These are phyloP conservation scores for Pseudonitzschia pungens DNA, from an alignment of 108 stramenopile genomes.

Conservation along the genomic window DNA sequence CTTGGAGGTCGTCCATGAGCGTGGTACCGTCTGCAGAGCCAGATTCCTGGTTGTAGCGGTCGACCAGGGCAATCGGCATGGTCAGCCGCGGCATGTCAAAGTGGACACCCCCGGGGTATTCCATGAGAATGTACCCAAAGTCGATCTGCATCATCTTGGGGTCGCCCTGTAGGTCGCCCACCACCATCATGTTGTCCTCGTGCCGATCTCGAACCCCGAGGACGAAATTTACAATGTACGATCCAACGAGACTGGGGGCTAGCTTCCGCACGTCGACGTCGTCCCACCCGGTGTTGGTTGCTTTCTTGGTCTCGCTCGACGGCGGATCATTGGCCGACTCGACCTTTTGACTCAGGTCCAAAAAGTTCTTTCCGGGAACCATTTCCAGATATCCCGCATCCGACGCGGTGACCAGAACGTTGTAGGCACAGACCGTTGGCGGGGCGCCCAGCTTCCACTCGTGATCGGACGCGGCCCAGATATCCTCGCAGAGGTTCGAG, in stretches of 20 bases:
- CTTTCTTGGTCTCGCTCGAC: background rate
- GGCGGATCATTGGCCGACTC: background rate
- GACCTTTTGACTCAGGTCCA: constrained; percentile 1
- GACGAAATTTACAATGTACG: constrained; percentile 9
- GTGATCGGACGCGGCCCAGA: background rate
- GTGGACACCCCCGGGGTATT: constrained; percentile 6
- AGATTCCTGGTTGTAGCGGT: background rate
- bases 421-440: constrained; percentile 9
- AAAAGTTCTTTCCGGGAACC: constrained; percentile 11
- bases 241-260: constrained; percentile 2
- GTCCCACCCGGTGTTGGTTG: background rate
- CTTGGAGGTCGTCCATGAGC: constrained; percentile 8
- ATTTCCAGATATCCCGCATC: constrained; percentile 17
- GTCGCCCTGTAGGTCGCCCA: background rate
- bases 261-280: background rate
- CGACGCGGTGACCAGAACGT: background rate
- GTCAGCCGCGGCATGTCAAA: constrained; percentile 15
- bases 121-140: constrained; percentile 5
- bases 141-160: constrained; percentile 14
- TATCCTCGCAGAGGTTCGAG: background rate
- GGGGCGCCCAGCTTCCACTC: constrained; percentile 4
- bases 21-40: background rate
- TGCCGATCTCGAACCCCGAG: constrained; percentile 12
- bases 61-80: constrained; percentile 12
- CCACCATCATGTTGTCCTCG: constrained; percentile 19